A percentile compares a stretch with the other conserved stretches of the same genome.
Evolutionary conservation across 1,284 basidiomycete species (phyloP).

Genomic region (Leccinum angustisporum): DNA sequence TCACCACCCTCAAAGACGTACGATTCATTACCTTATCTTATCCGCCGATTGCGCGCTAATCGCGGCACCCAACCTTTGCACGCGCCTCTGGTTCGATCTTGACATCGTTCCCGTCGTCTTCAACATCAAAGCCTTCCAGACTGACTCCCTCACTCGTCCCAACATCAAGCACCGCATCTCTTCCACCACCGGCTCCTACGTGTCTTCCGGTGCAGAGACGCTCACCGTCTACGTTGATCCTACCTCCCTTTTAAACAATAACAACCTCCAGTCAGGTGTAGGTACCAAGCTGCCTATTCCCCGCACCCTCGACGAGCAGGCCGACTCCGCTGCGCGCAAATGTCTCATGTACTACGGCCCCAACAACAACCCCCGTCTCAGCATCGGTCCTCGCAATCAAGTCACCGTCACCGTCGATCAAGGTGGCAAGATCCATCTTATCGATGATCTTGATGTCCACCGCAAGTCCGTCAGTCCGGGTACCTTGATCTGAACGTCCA

Average conservation of each 20-base stretch:
- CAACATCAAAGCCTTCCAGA: conserved; percentile 80
- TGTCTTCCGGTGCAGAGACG: conserved; percentile 70
- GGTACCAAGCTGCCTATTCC: conserved; percentile 65
- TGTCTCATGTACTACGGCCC: conserved; percentile 80
- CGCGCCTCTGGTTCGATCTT: conserved; percentile 71
- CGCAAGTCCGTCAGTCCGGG: conserved; percentile 51
- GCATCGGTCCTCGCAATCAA: conserved; percentile 76
- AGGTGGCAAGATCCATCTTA: conserved; percentile 74
- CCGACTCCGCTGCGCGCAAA: conserved; percentile 80
- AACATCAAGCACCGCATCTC: conserved; percentile 78
- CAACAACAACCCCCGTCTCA: conserved; percentile 75
- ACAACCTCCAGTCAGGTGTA: conserved; percentile 44
- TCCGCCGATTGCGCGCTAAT: conserved; percentile 9
- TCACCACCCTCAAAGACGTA: conserved; percentile 48
- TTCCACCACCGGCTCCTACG: conserved; percentile 71
- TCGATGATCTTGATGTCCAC: conserved; percentile 75
- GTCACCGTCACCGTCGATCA: conserved; percentile 78
- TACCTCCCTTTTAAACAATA: conserved; percentile 42
- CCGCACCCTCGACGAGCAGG: conserved; percentile 78
- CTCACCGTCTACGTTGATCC: conserved; percentile 65
- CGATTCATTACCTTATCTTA: conserved; percentile 25
- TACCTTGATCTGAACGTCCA: background rate
- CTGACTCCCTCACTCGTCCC: conserved; percentile 69
- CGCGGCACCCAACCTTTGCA: conserved; percentile 69
- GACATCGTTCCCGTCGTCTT: conserved; percentile 80